Evolutionary conservation across 768 basidiomycete species (phyloP), one percentile per base, ranked within the genome.

Genomic region (Lyophyllum decastes): DNA sequence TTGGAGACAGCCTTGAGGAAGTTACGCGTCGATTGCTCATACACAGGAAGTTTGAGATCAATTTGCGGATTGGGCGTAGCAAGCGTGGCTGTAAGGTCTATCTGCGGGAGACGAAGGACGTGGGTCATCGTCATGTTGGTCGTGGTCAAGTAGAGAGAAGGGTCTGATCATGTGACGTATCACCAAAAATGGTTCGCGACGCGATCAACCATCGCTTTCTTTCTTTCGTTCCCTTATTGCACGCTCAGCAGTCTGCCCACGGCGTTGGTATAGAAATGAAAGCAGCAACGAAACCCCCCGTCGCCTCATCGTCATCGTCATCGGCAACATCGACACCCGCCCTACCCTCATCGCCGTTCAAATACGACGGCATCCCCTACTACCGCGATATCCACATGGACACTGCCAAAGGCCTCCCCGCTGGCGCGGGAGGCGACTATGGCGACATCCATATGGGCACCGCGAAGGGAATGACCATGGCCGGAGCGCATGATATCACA

Each of bases 371-470:
- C 35, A 56, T 64, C 10, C 45, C 71, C 19, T 67, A 70, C 47
- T 73, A 75, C 63, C 76, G 71, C 54, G 90, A 93, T 68, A 76
- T 90, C 6, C 87, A 86, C 67, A 93, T 94, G 92, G 84, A 88
- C 61, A 92, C 93, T 0, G 84, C 90, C 33, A 91, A 86, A 68
- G 85, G 82, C 19, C 65, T 83, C 26, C 74, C 79, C 16, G 61
- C 52, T 9, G 33, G 22, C 17, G 26, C 59, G 7, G 55, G 61
- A 26, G 61, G 55, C 25, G 59, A 52, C 4, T 61, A 61, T 30
- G 56, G 55, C 17, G 88, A 89, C 65, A 73, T 87, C 12, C 83
- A 83, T 64, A 90, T 94, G 92, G 84, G 86, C 61, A 92, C 93
- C 1, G 84, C 90, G 26, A 91, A 85, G 68, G 86, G 82, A 16